phyloP scores from a whole-genome alignment of 192 early-diverging fungal species.

The Rhizoclosmatium globosum region DNA sequence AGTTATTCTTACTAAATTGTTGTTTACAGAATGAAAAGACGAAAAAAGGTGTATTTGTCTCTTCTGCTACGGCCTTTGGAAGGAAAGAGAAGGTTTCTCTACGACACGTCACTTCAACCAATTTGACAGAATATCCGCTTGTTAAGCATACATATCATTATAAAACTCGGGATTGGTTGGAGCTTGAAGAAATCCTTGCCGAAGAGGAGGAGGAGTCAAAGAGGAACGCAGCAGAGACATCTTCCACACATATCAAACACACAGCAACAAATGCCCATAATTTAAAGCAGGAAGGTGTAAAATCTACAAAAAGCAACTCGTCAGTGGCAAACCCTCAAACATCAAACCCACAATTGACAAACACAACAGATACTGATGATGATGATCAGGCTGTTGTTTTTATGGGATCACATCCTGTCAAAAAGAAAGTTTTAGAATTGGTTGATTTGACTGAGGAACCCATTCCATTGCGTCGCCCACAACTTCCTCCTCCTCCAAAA shows the following conservation, averaged over 20 bases:
- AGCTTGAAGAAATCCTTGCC: constrained; percentile 11
- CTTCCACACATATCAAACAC: not conserved
- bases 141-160: constrained; percentile 19
- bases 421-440: not conserved
- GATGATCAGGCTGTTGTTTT: not conserved
- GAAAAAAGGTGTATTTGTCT: constrained; percentile 28
- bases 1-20: not conserved
- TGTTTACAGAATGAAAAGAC: constrained; percentile 13
- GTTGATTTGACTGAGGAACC: constrained; percentile 1
- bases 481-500: no score
- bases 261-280: not conserved
- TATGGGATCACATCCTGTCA: not conserved
- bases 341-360: not conserved
- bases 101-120: not conserved
- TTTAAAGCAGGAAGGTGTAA: not conserved
- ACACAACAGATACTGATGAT: not conserved
- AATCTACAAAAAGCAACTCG: no score
- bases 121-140: not conserved
- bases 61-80: not conserved
- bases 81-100: not conserved
- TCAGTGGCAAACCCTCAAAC: not conserved
- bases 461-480: no score
- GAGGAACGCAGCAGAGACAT: not conserved
- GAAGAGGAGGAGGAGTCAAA: not conserved
- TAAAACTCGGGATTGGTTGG: constrained; percentile 12